These are phyloP conservation scores for Gracilaria caudata DNA, from an alignment of 23 red algal genomes.

Conservation along the genomic window DNA sequence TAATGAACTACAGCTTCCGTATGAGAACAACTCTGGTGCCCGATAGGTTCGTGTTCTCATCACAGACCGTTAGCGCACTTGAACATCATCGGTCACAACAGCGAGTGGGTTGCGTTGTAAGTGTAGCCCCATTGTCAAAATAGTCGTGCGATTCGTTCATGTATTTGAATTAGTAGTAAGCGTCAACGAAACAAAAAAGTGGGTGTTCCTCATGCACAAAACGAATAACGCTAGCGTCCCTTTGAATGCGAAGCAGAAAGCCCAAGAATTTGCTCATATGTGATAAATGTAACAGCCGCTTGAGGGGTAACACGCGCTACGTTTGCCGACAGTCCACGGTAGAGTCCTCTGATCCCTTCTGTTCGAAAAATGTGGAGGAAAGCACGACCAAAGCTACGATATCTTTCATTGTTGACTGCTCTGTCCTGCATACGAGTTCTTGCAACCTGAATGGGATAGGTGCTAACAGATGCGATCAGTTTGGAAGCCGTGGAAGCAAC, in stretches of 20 bases:
- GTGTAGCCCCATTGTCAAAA: background rate
- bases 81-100: background rate
- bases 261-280: constrained; percentile 92
- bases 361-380: constrained; percentile 58
- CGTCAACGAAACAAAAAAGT: background rate
- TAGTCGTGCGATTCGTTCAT: background rate
- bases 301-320: constrained; percentile 88
- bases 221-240: background rate
- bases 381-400: constrained; percentile 50
- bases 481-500: constrained; percentile 88
- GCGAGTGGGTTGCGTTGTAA: background rate
- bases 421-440: constrained; percentile 96
- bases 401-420: constrained; percentile 26
- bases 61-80: background rate
- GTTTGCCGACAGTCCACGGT: constrained; percentile 86
- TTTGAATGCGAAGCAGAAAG: constrained; percentile 25
- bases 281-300: constrained; percentile 94
- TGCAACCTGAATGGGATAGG: constrained; percentile 96
- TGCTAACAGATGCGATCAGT: constrained; percentile 83
- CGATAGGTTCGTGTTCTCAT: background rate
- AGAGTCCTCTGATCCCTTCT: constrained; percentile 84
- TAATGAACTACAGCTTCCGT: background rate
- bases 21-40: background rate
- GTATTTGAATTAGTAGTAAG: background rate
- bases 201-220: background rate